A percentile compares a stretch with the other conserved stretches of the same genome.
Evolutionary conservation across 129 eudicot species (phyloP).

Genomic region (Escallonia rubra): DNA sequence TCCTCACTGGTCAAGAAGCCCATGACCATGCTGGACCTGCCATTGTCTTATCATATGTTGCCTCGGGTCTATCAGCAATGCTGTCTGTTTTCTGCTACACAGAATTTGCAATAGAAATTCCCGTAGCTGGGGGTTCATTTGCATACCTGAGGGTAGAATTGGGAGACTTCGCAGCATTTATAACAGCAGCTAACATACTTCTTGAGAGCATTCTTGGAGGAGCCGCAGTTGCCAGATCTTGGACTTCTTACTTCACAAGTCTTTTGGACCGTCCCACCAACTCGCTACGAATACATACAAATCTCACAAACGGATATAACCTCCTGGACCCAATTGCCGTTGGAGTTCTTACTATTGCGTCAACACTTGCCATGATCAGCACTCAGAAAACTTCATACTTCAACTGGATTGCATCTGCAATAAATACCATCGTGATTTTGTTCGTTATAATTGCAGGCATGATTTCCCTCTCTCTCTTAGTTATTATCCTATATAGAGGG

Average conservation of each 20-base stretch:
- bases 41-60: conserved; percentile 58
- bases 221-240: conserved; percentile 74
- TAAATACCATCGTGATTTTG: conserved; percentile 45
- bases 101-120: conserved; percentile 78
- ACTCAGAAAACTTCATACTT: conserved; percentile 42
- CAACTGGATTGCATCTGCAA: conserved; percentile 62
- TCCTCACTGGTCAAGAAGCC: conserved; percentile 81
- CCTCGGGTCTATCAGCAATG: conserved; percentile 76
- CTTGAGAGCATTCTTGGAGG: conserved; percentile 60
- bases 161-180: conserved; percentile 72
- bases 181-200: conserved; percentile 76
- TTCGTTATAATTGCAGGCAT: conserved; percentile 53
- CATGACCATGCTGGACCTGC: conserved; percentile 69
- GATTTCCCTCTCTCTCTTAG: too few relatives aligned
- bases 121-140: conserved; percentile 87
- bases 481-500: too few relatives aligned
- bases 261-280: conserved; percentile 44
- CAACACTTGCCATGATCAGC: conserved; percentile 44
- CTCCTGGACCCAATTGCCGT: conserved; percentile 67
- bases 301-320: conserved; percentile 49
- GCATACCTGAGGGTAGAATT: conserved; percentile 77
- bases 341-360: conserved; percentile 35
- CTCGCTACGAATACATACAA: conserved; percentile 45
- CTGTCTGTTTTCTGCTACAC: conserved; percentile 88
- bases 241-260: conserved; percentile 76